Conservation (phyloP, 306 rosid species). For the Ormosia semicastrata region DNA sequence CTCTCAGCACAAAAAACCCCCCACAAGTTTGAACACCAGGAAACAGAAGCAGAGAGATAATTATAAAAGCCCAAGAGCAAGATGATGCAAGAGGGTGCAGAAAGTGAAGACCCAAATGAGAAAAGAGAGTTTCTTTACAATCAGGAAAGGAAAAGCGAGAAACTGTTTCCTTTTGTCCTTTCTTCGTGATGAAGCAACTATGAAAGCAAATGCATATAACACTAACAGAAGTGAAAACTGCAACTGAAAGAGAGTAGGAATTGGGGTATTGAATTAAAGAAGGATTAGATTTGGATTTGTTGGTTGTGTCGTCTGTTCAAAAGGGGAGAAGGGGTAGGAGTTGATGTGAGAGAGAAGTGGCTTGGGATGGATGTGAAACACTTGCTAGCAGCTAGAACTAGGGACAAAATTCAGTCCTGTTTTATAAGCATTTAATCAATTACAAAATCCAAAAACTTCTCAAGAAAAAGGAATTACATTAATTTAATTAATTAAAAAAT, state of each 20-base stretch:
- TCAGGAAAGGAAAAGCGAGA: conserved; percentile 36
- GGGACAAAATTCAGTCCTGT: not conserved
- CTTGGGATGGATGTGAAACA: not conserved
- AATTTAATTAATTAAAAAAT: not conserved
- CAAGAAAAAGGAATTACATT: not conserved
- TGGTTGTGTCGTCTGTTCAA: not conserved
- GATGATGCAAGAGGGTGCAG: conserved; percentile 13
- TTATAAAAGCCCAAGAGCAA: not conserved
- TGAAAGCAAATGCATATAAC: conserved; percentile 18
- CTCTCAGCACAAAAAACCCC: not conserved
- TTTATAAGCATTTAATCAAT: not conserved
- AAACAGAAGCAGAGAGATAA: not conserved
- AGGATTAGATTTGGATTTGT: not conserved
- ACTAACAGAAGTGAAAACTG: not conserved
- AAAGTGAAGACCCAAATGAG: conserved; percentile 14
- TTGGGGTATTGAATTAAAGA: not conserved
- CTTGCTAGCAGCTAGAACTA: not conserved
- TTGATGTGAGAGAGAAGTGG: not conserved
- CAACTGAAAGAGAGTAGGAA: conserved; percentile 11
- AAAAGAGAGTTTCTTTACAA: conserved; percentile 6
- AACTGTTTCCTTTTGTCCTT: conserved; percentile 33
- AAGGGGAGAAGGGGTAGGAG: not conserved
- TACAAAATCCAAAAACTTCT: not conserved
- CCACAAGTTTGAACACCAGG: not conserved
- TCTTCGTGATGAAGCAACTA: conserved; percentile 40